A percentile compares a stretch with the other conserved stretches of the same genome.
phyloP scores from a whole-genome alignment of 495 filamentous ascomycete species.

The Friedmanniomyces endolithicus region DNA sequence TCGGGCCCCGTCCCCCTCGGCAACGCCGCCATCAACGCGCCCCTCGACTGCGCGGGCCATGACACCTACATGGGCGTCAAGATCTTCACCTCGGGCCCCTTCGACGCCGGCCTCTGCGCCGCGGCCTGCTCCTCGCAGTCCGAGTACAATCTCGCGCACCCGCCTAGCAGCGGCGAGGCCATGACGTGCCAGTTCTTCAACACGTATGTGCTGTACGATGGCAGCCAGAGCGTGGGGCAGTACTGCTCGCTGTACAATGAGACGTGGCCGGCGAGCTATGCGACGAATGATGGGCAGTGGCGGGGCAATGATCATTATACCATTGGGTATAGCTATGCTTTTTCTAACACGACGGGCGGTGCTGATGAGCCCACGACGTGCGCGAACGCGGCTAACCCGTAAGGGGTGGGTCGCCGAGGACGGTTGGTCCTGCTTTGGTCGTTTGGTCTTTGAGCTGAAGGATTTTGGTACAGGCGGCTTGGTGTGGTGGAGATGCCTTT shows the following conservation, averaged over 20 bases:
- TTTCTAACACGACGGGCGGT: neutral
- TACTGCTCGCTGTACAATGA: conserved; percentile 16
- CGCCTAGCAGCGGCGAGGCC: neutral
- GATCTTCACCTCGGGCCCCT: conserved; percentile 13
- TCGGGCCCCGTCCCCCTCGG: conserved; percentile 5
- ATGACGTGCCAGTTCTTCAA: conserved; percentile 21
- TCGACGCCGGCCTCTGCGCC: conserved; percentile 14
- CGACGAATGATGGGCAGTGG: conserved; percentile 20
- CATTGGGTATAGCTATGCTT: conserved; percentile 13
- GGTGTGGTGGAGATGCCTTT: too few relatives aligned
- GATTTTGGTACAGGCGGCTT: too few relatives aligned
- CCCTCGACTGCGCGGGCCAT: neutral
- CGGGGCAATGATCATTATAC: conserved; percentile 13
- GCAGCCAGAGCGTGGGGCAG: conserved; percentile 3
- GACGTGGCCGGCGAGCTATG: conserved; percentile 16
- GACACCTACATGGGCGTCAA: conserved; percentile 13
- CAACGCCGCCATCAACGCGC: conserved; percentile 15
- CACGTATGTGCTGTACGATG: conserved; percentile 16
- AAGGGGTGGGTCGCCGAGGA: neutral
- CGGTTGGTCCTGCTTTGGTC: neutral
- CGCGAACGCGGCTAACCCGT: neutral
- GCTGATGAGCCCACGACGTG: neutral
- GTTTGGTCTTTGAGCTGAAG: neutral
- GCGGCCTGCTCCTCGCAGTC: conserved; percentile 11
- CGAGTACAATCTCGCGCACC: conserved; percentile 9